Base-by-base conservation (phyloP, 1,139 yeast genomes). In the Yamadazyma diddensiae region DNA sequence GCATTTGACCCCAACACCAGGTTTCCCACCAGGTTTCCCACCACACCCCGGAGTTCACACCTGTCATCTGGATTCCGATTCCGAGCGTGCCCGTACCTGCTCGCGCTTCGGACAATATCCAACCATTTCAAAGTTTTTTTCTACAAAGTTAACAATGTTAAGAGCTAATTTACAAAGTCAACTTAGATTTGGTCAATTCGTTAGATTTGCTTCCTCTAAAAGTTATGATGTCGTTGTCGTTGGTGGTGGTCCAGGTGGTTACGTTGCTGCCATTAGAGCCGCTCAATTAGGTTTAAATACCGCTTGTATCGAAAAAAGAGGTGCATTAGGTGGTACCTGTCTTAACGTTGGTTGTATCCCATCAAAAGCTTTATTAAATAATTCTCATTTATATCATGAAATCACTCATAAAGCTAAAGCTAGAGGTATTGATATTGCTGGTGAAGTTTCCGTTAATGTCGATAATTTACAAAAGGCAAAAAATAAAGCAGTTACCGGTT, bases 241-340 rank as follows among this genome's bases (percentile, higher is more conserved):
- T 55, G 99, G 99, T 49, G 98, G 97, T 53, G 99, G 99, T 38
- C 99, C 99, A 46, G 99, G 97, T 62, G 99, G 99, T 43, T 85
- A 85, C 57, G 94, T 94, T 48, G 97, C 97, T 37, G 98, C 99
- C 55, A 94, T 94, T 61, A 90, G 87, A 65, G 97, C 97, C 38
- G 98, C 98, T 33, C 99, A 94, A 70, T 73, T 88, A 42, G 97
- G 97, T 24, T 73, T 75, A 50, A 82, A 88, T 62, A 87, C 97
- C 37, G 98, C 97, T 26, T 92, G 98, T 77, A 72, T 94, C 47
- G 98, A 94, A 64, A 88, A 87, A 70, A 82, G 98, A 65, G 99
- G 98, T 28, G 65, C 81, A 22, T 78, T 94, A 46, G 99, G 99
- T 45, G 99, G 99, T 55, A 94, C 98, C 34, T 94, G 99, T 76